phyloP scores from a whole-genome alignment of 805 yeast species.

The Komagataella populi region DNA sequence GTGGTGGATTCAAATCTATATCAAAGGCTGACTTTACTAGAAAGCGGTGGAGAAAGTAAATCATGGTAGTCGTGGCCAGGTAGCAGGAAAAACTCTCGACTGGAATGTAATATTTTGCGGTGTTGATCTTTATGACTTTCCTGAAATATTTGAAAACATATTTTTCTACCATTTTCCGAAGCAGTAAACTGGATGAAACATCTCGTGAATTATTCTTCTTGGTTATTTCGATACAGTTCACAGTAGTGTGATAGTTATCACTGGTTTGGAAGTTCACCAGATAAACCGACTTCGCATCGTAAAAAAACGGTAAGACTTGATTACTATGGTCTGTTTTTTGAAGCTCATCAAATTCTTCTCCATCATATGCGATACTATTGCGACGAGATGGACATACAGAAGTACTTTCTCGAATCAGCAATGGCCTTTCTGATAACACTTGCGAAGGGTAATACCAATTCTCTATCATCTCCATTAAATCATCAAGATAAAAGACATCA shows the following conservation, averaged over 20 bases:
- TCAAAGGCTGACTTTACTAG: constrained; percentile 11
- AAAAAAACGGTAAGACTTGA: constrained; percentile 17
- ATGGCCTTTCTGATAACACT: constrained; percentile 8
- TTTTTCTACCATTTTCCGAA: constrained; percentile 16
- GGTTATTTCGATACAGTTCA: constrained; percentile 14
- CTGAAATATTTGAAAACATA: constrained; percentile 16
- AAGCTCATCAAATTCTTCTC: constrained; percentile 13
- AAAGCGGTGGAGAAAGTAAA: constrained; percentile 16
- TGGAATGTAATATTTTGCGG: constrained; percentile 8
- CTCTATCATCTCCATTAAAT: constrained; percentile 16
- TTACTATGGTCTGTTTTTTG: constrained; percentile 8
- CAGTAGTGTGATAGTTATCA: constrained; percentile 7
- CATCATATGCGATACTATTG: constrained; percentile 16
- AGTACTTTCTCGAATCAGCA: constrained; percentile 13
- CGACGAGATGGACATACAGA: constrained; percentile 13
- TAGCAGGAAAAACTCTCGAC: constrained; percentile 2
- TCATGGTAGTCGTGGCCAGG: constrained; percentile 11
- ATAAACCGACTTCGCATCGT: constrained; percentile 15
- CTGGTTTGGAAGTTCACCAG: constrained; percentile 13
- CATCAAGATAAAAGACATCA: constrained; percentile 9
- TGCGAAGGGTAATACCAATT: constrained; percentile 10
- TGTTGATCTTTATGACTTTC: constrained; percentile 11
- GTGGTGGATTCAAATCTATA: constrained; percentile 7
- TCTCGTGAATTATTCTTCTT: constrained; percentile 12
- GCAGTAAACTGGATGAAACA: constrained; percentile 12